Evolutionary conservation across 1,139 yeast species (phyloP).

Genomic region (Pichia terricola): DNA sequence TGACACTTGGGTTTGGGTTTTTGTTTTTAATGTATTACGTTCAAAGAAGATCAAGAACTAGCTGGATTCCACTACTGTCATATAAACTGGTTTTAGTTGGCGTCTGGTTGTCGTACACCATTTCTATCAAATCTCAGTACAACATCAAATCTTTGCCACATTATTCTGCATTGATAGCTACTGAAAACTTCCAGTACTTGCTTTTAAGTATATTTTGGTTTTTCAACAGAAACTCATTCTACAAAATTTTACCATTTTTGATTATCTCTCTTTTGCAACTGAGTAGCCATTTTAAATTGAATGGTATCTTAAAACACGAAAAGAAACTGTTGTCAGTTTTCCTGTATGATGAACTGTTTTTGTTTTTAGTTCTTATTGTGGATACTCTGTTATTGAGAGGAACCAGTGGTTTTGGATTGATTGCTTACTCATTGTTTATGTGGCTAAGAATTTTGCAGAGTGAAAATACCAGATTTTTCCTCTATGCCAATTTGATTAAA

Average conservation of each 20-base stretch:
- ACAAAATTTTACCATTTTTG: slow-evolving; percentile 53
- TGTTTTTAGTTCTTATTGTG: slow-evolving; percentile 41
- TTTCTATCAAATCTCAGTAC: slow-evolving; percentile 50
- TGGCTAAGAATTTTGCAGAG: slow-evolving; percentile 60
- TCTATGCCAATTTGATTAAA: slow-evolving; percentile 32
- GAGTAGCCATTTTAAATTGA: slow-evolving; percentile 32
- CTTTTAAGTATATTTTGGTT: slow-evolving; percentile 50
- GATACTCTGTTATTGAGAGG: slow-evolving; percentile 58
- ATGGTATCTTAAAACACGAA: slow-evolving; percentile 33
- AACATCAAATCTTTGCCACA: slow-evolving; percentile 44
- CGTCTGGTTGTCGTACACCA: slow-evolving; percentile 40
- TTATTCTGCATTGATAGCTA: slow-evolving; percentile 47
- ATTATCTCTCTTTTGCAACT: slow-evolving; percentile 51
- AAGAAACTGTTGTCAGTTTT: slow-evolving; percentile 37
- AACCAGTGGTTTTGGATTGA: slow-evolving; percentile 59
- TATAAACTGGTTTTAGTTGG: slow-evolving; percentile 53
- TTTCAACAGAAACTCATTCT: slow-evolving; percentile 53
- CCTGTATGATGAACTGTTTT: slow-evolving; percentile 51
- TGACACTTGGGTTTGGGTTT: slow-evolving; percentile 41
- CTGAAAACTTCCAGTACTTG: slow-evolving; percentile 61
- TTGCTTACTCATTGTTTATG: slow-evolving; percentile 46
- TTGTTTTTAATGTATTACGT: slow-evolving; percentile 39
- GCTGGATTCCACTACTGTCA: slow-evolving; percentile 34
- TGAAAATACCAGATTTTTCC: slow-evolving; percentile 38
- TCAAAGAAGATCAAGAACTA: slow-evolving; percentile 34